Base-by-base conservation (phyloP, 768 basidiomycete species). In the Psilocybe tampanensis region DNA sequence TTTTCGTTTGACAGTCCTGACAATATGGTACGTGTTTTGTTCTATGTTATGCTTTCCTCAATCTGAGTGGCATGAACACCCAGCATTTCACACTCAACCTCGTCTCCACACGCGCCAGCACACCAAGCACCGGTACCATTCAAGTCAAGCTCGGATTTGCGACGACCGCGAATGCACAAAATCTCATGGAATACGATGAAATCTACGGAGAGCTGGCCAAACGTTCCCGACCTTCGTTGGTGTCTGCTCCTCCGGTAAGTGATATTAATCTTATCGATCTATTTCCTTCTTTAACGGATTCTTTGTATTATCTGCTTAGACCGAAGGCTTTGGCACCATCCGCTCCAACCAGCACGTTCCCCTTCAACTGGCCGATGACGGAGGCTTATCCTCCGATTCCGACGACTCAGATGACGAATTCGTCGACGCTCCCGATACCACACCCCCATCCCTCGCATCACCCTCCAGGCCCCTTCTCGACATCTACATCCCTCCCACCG, bases 291-390 rank as follows among this genome's bases (percentile, higher is more conserved):
- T 19, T 53, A 13, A 42, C 24, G 19, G 29, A 39, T 53, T 55
- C 21, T 39, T 42, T 11, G 13, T 55, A n/a, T 15, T 24, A 21
- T 18, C 41, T 3, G 6, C 29, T 2, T 50, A 95, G 92, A 94
- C 91, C 9, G 86, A 92, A 72, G 90, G 93, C 22, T 85, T 94
- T 24, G 93, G 93, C 50, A 95, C 94, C 2, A 74, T 92, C 22
- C 88, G 89, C 74, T 85, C 66, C 75, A 83, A 18, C 43, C 22
- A 9, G n/a, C n/a, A 19, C 43, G 11, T 24, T 19, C 43, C 17
- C n/a, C 18, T 44, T 24, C 19, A 19, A 44, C n/a, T 44, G 3
- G 43, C 11, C 11, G 67, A 60, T 3, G 79, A 77, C 7, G 48
- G 55, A 2, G 45, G 50, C 12, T 50, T 54, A 3, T 83, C 83